Base-by-base conservation (phyloP, 1,284 basidiomycete species). In the Afroboletus lepidellus region DNA sequence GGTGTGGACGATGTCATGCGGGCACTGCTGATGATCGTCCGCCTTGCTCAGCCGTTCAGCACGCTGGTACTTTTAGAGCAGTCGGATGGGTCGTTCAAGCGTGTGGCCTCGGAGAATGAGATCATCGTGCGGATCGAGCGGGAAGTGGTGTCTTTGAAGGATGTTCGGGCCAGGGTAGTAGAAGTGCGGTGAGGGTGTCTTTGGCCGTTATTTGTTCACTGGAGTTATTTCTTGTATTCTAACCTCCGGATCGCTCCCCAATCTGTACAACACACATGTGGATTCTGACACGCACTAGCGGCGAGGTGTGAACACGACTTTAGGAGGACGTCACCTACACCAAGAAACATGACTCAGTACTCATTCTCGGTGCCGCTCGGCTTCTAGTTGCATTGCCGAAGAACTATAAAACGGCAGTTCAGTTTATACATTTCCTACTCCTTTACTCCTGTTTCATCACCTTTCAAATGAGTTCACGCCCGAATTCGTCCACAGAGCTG, bases 331-430 rank as follows among this genome's bases (percentile, higher is more conserved):
- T n/a, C n/a, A n/a, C n/a, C n/a, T n/a, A n/a, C n/a, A n/a, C n/a
- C n/a, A n/a, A n/a, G n/a, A n/a, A n/a, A n/a, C n/a, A n/a, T n/a
- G n/a, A n/a, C n/a, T n/a, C n/a, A n/a, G n/a, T n/a, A 30, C 29
- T 30, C 29, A 30, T 30, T 30, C 15, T 8, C 9, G 9, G 9
- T 5, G 11, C 29, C 6, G 29, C 27, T 37, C 34, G 39, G 53
- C 7, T 23, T 33, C 5, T 1, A 43, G 3, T 43, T 15, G n/a
- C 4, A 13, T 27, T 21, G 18, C 41, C n/a, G 18, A n/a, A 32
- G 16, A 13, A 3, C 3, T 45, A 57, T 57, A 55, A 46, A 57
- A 41, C 12, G 7, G 21, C 15, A 30, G 15, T 13, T 13, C 8
- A 27, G 0, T n/a, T 46, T 2, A 18, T 3, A 9, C 1, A 2